phyloP scores from a whole-genome alignment of 169 alveolate species.

The Plasmodium inui region DNA sequence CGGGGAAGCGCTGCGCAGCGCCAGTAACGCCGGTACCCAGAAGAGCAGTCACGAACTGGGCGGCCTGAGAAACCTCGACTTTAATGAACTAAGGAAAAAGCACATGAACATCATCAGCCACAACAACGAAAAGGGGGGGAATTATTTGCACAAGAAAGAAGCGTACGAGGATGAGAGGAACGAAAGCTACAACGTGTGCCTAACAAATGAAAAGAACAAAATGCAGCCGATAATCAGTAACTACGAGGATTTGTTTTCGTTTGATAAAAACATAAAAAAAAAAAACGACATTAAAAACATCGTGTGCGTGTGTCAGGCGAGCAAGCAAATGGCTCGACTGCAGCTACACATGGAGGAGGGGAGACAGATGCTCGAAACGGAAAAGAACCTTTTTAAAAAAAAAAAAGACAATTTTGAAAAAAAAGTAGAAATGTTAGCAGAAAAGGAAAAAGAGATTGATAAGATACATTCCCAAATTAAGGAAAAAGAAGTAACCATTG shows the following conservation, averaged over 20 bases:
- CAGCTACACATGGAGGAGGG: conserved; percentile 73
- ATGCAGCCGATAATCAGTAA: conserved; percentile 14
- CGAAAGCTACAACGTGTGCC: conserved; percentile 19
- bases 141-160: conserved; percentile 6
- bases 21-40: neutral
- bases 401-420: conserved; percentile 72
- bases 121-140: conserved; percentile 11
- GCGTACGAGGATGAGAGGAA: conserved; percentile 6
- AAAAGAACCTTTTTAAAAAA: conserved; percentile 58
- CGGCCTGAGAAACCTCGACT: conserved; percentile 23
- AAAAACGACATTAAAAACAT: conserved; percentile 62
- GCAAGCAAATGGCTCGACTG: conserved; percentile 74
- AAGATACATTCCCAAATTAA: conserved; percentile 66
- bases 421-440: conserved; percentile 66
- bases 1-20: neutral
- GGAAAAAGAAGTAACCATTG: conserved; percentile 42
- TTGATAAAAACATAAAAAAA: conserved; percentile 39
- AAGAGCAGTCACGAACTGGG: conserved; percentile 14
- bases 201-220: conserved; percentile 36
- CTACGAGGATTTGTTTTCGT: conserved; percentile 43
- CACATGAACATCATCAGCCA: conserved; percentile 12
- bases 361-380: conserved; percentile 72
- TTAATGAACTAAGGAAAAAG: conserved; percentile 36
- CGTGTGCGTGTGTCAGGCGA: conserved; percentile 74
- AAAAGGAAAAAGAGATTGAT: conserved; percentile 69